Evolutionary conservation across 192 early-diverging fungal species (phyloP).

Genomic region (Funneliformis mosseae): DNA sequence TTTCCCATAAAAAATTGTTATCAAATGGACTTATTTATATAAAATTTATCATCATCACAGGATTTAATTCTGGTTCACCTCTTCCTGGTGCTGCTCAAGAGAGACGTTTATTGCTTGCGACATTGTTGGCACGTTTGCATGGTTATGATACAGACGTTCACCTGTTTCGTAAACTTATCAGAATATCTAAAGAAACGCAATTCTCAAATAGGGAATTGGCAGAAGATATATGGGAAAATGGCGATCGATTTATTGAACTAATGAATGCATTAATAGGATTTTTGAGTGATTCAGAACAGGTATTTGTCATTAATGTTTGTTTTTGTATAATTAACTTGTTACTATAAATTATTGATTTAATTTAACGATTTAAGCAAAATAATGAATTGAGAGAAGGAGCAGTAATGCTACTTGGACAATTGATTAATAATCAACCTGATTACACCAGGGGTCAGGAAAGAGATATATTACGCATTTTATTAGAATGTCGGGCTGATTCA

Average conservation of each 20-base stretch:
- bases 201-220: not conserved
- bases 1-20: not conserved
- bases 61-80: not conserved
- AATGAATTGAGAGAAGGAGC: slow-evolving; percentile 18
- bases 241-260: slow-evolving; percentile 23
- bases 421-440: slow-evolving; percentile 14
- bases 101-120: slow-evolving; percentile 14
- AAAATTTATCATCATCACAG: not conserved
- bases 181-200: slow-evolving; percentile 19
- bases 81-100: slow-evolving; percentile 12
- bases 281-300: slow-evolving; percentile 19
- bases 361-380: slow-evolving; percentile 14
- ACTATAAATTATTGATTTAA: not conserved
- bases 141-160: slow-evolving; percentile 6
- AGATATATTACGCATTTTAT: slow-evolving; percentile 8
- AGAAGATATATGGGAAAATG: slow-evolving; percentile 31
- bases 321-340: not conserved
- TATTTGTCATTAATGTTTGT: not conserved
- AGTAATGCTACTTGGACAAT: slow-evolving; percentile 8
- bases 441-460: slow-evolving; percentile 18
- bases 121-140: slow-evolving; percentile 16
- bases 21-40: not conserved
- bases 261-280: slow-evolving; percentile 20
- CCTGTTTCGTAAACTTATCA: slow-evolving; percentile 13
- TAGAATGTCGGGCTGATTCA: slow-evolving; percentile 28